Evolutionary conservation across 208 protist genomes (phyloP).

Genomic region (Trypanosoma brucei): DNA sequence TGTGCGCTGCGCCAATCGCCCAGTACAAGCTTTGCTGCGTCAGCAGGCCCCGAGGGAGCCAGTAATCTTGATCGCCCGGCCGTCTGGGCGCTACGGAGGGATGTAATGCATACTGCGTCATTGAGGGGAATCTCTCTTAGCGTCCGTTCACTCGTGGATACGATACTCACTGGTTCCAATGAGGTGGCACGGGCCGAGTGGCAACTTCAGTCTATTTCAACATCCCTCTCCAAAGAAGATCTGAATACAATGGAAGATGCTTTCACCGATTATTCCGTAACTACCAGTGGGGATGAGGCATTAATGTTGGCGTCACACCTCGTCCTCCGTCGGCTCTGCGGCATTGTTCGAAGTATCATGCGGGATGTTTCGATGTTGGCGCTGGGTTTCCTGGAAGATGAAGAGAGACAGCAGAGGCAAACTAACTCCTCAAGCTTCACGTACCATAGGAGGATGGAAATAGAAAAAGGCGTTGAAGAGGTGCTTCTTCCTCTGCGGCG

Average conservation of each 20-base stretch:
- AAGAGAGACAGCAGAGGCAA: neutral
- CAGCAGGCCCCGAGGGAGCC: neutral
- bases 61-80: conserved; percentile 1
- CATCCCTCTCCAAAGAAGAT: conserved; percentile 5
- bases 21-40: conserved; percentile 29
- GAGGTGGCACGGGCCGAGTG: conserved; percentile 30
- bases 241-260: conserved; percentile 16
- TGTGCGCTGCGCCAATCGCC: conserved; percentile 49
- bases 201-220: conserved; percentile 12
- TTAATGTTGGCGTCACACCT: conserved; percentile 28
- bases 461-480: conserved; percentile 6
- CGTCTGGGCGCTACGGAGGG: conserved; percentile 23
- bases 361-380: conserved; percentile 40
- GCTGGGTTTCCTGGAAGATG: conserved; percentile 32
- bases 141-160: conserved; percentile 16
- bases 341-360: conserved; percentile 29
- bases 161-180: conserved; percentile 32
- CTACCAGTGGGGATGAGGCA: conserved; percentile 23
- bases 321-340: conserved; percentile 32
- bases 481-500: conserved; percentile 16
- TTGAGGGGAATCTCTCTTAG: conserved; percentile 7
- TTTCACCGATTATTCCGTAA: conserved; percentile 16
- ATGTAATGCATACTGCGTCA: conserved; percentile 12
- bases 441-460: neutral
- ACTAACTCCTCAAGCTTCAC: neutral